A percentile compares a stretch with the other conserved stretches of the same genome.
phyloP scores from a whole-genome alignment of 1,284 basidiomycete genomes.

The Hymenochaete sp. region DNA sequence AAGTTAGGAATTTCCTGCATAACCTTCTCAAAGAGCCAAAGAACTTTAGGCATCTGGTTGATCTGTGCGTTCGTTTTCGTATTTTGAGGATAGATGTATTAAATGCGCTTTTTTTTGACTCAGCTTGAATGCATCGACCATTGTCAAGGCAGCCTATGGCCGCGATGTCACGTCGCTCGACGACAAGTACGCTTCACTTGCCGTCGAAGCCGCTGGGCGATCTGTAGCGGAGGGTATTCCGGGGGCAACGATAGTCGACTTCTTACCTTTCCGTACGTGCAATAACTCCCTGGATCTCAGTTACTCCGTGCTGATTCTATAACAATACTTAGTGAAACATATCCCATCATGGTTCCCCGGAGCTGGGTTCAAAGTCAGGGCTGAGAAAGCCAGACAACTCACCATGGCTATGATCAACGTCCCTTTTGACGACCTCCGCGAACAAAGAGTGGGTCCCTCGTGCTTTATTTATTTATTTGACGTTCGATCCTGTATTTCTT shows the following conservation, averaged over 20 bases:
- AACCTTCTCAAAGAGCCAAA: conserved; percentile 25
- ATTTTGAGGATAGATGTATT: neutral
- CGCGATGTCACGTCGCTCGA: conserved; percentile 19
- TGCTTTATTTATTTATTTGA: neutral
- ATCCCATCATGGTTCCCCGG: conserved; percentile 20
- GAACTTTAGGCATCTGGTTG: conserved; percentile 23
- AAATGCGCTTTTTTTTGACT: neutral
- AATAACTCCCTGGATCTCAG: no score
- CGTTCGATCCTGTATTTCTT: neutral
- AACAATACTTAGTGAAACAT: conserved; percentile 11
- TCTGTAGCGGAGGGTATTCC: conserved; percentile 5
- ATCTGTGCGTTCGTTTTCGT: conserved; percentile 21
- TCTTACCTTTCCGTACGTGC: conserved; percentile 21
- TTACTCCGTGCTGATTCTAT: no score
- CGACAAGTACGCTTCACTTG: conserved; percentile 25
- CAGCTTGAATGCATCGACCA: conserved; percentile 6
- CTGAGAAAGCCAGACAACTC: no score
- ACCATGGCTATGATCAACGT: neutral
- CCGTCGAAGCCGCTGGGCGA: conserved; percentile 5
- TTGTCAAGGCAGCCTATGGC: conserved; percentile 10
- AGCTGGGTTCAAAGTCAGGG: conserved; percentile 16
- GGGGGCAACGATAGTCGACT: conserved; percentile 23
- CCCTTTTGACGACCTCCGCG: neutral
- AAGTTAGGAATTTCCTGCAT: conserved; percentile 25
- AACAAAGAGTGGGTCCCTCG: neutral